Base-by-base conservation (phyloP, 352 stramenopile species). In the Phytophthora idaei region DNA sequence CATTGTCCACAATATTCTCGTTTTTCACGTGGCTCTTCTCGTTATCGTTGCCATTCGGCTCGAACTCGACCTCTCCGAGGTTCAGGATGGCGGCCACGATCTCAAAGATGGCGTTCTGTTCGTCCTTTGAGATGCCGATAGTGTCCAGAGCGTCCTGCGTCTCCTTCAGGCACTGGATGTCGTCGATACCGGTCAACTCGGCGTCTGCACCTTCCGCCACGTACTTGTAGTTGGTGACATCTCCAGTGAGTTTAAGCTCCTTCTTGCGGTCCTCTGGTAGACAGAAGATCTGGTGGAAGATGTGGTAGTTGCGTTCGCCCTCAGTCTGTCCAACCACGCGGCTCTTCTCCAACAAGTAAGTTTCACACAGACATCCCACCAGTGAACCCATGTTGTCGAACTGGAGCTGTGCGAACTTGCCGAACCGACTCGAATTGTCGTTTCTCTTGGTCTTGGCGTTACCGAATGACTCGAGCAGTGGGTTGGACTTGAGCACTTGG, bases 301-400 rank as follows among this genome's bases (percentile, higher is more conserved):
- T 89, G 77, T 99, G 97, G 85, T 98, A 99, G 76, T 99, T 99
- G 44, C 97, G 81, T 76, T 99, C 97, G 0, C 92, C 90, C 17
- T 79, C 47, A 1, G 83, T 84, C 76, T 98, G 95, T 50, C 86
- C 80, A 4, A 98, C 87, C 4, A 99, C 85, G 15, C 97, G 93
- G 37, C 93, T 96, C 74, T 99, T 99, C 73, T 99, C 97, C 10
- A 99, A 78, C 36, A 99, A 74, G 74, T 99, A 99, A 1, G 95
- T 98, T 61, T 92, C 83, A 49, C 80, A 90, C 31, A 85, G 74
- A 56, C 83, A 84, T 12, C 85, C 85, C 8, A 92, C 83, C 17
- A 90, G 77, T 15, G 76, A 87, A 3, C 85, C 83, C 27, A 76
- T 63, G 6, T 39, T 52, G 70, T 92, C 81, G 42, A 93, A 93